Base-by-base conservation (phyloP, 2,329 filamentous ascomycete species). In the Dactylellina haptotyla region DNA sequence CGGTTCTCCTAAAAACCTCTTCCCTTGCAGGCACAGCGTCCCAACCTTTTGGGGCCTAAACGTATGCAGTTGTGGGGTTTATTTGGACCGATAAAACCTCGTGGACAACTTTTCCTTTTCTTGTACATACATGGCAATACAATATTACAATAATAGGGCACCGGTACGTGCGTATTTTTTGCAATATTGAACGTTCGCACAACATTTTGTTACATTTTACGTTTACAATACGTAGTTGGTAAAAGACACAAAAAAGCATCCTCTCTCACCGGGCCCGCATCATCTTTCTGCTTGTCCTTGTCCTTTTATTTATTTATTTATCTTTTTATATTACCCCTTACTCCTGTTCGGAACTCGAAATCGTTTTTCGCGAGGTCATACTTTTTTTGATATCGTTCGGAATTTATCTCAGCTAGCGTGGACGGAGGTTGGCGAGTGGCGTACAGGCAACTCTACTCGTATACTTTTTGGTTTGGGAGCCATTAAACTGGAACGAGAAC, bases 401-500 rank as follows among this genome's bases (percentile, higher is more conserved):
- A 50, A 51, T 63, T 63, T 71, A 71, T 71, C 51, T 71, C 66
- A 71, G 66, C 66, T 71, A 71, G 66, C 43, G 64, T 69, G 58
- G 20, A 51, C 66, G 66, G 66, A 71, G 66, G 66, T 71, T 71
- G 66, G 46, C 66, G 66, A 71, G 66, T 63, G 58, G 66, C 58
- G 66, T 67, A 63, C 57, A 20, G 51, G 12, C 23, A 37, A 34
- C 14, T 18, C 34, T 16, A 23, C 23, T n/a, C n/a, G n/a, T n/a
- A n/a, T n/a, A n/a, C n/a, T n/a, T n/a, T n/a, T n/a, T n/a, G n/a
- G n/a, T n/a, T n/a, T n/a, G n/a, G n/a, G n/a, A n/a, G n/a, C n/a
- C n/a, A n/a, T n/a, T n/a, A n/a, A n/a, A 9, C 43, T 61, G 16
- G 16, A 46, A 46, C 41, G n/a, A n/a, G n/a, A n/a, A n/a, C n/a